Evolutionary conservation across 768 basidiomycete species (phyloP).

Genomic region (Amanita subjunquillea): DNA sequence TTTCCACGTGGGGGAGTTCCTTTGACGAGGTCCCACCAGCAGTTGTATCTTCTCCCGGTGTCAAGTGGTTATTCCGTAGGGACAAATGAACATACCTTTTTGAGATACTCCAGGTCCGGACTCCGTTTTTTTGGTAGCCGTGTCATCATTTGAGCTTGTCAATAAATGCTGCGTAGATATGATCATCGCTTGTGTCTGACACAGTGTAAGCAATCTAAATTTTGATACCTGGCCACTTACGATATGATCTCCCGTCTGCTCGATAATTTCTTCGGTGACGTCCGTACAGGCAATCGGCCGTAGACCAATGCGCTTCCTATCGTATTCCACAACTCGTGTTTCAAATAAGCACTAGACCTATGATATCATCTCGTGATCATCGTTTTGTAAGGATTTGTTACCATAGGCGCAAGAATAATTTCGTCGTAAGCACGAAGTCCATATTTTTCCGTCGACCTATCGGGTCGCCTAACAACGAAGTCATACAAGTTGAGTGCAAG

Average conservation of each 20-base stretch:
- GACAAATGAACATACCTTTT: not conserved
- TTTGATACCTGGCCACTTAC: conserved; percentile 21
- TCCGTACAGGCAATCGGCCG: conserved; percentile 37
- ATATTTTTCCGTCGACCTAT: conserved; percentile 75
- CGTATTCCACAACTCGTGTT: conserved; percentile 86
- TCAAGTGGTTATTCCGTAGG: not conserved
- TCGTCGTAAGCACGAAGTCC: conserved; percentile 90
- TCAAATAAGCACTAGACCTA: conserved; percentile 81
- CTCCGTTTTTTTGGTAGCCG: conserved; percentile 1
- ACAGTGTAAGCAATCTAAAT: conserved; percentile 2
- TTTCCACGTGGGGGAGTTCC: conserved; percentile 10
- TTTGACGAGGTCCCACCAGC: not conserved
- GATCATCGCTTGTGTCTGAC: conserved; percentile 82
- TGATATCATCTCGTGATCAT: not conserved
- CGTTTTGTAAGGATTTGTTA: conserved; percentile 21
- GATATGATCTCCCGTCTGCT: conserved; percentile 41
- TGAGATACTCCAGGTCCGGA: not conserved
- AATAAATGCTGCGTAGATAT: conserved; percentile 81
- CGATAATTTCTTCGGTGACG: conserved; percentile 69
- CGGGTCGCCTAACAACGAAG: conserved; percentile 75
- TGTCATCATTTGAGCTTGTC: conserved; percentile 18
- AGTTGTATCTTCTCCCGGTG: not conserved
- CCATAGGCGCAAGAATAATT: conserved; percentile 90
- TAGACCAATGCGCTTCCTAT: conserved; percentile 51
- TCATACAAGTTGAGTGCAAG: conserved; percentile 88